Evolutionary conservation across 2,329 filamentous ascomycete genomes (phyloP).

Genomic region (Aspergillus ochraceus): DNA sequence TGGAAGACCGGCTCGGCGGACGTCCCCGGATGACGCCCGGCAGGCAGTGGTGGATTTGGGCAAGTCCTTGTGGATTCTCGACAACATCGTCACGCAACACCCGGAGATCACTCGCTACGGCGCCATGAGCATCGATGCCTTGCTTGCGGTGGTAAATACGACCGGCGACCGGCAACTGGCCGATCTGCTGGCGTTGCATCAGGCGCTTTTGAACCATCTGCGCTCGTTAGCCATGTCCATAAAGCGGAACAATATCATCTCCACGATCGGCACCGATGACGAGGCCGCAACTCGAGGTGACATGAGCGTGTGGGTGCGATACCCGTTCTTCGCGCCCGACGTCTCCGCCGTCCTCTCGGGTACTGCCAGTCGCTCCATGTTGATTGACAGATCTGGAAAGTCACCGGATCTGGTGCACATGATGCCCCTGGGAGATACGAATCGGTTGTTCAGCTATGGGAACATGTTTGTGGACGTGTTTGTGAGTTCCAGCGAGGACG

Average conservation of each 20-base stretch:
- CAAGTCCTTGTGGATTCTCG: conserved; percentile 79
- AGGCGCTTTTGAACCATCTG: conserved; percentile 63
- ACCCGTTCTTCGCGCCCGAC: conserved; percentile 71
- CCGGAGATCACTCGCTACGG: conserved; percentile 42
- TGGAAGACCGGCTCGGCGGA: conserved; percentile 45
- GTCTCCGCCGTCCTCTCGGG: conserved; percentile 70
- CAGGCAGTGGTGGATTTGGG: conserved; percentile 84
- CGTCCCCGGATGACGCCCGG: conserved; percentile 51
- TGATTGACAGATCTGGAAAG: conserved; percentile 51
- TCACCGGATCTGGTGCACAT: conserved; percentile 59
- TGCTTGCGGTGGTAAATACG: conserved; percentile 42
- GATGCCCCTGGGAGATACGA: conserved; percentile 75
- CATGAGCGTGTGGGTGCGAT: conserved; percentile 77
- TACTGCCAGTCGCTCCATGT: conserved; percentile 43
- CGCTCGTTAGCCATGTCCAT: conserved; percentile 78
- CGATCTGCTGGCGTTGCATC: conserved; percentile 51
- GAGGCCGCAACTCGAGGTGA: conserved; percentile 75
- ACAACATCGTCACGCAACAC: conserved; percentile 41
- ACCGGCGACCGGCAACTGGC: conserved; percentile 47
- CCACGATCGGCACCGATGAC: conserved; percentile 60
- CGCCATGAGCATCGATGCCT: conserved; percentile 38
- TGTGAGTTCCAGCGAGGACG: conserved; percentile 67
- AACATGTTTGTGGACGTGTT: conserved; percentile 73
- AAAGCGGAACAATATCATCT: conserved; percentile 77
- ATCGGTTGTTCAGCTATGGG: conserved; percentile 74